Base-by-base conservation (phyloP, 129 eudicot genomes). In the Saussurea involucrata region DNA sequence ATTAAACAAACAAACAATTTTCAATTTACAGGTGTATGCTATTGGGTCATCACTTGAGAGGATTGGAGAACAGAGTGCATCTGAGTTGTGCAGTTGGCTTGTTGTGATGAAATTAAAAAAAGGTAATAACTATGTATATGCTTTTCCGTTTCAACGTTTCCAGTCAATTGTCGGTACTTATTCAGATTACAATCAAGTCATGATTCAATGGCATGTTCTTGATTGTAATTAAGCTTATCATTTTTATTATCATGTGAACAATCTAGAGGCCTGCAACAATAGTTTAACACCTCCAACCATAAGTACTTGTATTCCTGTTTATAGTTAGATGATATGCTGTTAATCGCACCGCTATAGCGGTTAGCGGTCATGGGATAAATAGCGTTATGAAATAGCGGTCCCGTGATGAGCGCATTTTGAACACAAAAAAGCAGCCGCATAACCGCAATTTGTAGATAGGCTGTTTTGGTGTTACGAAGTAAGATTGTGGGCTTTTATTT, bases 1-100 rank as follows among this genome's bases (percentile, higher is more conserved):
- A 74, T 8, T 66, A 57, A 66, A 68, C 24, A 57, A 57, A 53
- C 5, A 0, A 27, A 10, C 33, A 11, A 24, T 25, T 60, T 71
- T 66, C 25, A 36, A 69, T 28, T 77, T 18, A 46, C 88, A 92
- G 98, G 98, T 90, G 96, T 85, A 93, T 90, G 96, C 74, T 93
- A 79, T 60, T 88, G 85, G 96, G 98, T 17, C 96, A 93, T 83
- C 95, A 93, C 69, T 81, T 93, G 70, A 79, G 97, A 87, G 97
- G 98, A 21, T 90, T 88, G 92, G 98, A 93, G 87, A 93, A 90
- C 82, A 80, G 95, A 82, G 75, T 93, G 78, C 98, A 88, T 80
- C 85, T 93, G 66, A 90, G 95, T 79, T 88, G 97, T 78, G 95
- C 84, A 42, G 95, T 90, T 63, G 97, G 97, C 65, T 85, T 93